These are phyloP conservation scores for Fomitopsis schrenkii DNA, from an alignment of 1,284 basidiomycete genomes.

Conservation along the genomic window DNA sequence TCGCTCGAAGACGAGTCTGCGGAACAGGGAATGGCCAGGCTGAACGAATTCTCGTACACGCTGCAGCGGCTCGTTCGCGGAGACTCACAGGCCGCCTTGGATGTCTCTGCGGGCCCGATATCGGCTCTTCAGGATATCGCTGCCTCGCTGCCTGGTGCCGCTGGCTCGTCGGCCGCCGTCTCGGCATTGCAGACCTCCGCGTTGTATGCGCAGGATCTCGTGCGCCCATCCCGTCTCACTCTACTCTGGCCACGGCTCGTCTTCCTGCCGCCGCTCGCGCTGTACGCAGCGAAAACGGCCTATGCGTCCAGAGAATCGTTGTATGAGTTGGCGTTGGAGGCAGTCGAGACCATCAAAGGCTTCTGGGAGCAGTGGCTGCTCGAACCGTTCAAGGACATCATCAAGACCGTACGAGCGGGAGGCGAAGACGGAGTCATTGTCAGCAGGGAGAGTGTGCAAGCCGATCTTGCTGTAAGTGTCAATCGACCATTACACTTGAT, in stretches of 20 bases:
- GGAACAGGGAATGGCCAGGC: constrained; percentile 9
- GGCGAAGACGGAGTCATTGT: constrained; percentile 73
- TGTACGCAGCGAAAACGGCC: constrained; percentile 44
- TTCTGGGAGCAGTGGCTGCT: constrained; percentile 87
- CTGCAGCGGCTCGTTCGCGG: constrained; percentile 13
- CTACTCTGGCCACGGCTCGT: constrained; percentile 67
- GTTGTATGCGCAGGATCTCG: constrained; percentile 36
- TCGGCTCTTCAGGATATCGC: constrained; percentile 20
- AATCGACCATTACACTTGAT: background rate
- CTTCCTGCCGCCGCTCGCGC: constrained; percentile 55
- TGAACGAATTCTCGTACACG: constrained; percentile 13
- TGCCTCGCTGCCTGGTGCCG: constrained; percentile 20
- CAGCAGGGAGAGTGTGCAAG: constrained; percentile 70
- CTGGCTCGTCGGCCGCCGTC: constrained; percentile 17
- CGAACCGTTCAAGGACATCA: constrained; percentile 80
- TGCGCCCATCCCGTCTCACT: constrained; percentile 54
- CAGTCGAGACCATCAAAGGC: constrained; percentile 64
- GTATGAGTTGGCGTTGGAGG: constrained; percentile 53
- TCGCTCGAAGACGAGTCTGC: constrained; percentile 18
- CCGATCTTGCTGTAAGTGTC: constrained; percentile 70
- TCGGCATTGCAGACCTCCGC: constrained; percentile 24
- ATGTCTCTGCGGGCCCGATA: constrained; percentile 7
- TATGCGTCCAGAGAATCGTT: constrained; percentile 52
- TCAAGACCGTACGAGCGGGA: constrained; percentile 81
- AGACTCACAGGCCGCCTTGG: background rate